phyloP scores from a whole-genome alignment of 805 yeast species.

The Zygosaccharomyces lentus region DNA sequence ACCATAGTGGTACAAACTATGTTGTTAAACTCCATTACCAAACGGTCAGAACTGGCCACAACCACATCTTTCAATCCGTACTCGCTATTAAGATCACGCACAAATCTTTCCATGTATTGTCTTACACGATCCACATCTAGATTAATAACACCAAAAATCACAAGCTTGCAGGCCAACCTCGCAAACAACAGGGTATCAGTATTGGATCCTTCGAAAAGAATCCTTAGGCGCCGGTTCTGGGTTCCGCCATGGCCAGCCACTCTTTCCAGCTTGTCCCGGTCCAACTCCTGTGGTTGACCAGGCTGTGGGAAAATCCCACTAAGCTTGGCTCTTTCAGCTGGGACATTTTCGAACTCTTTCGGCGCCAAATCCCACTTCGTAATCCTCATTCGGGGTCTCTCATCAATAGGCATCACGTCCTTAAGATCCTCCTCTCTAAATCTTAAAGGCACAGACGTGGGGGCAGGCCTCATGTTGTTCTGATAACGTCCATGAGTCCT shows the following conservation, averaged over 20 bases:
- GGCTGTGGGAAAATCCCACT: conserved; percentile 77
- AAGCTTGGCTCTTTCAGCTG: conserved; percentile 72
- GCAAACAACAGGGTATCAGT: conserved; percentile 27
- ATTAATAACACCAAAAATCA: conserved; percentile 29
- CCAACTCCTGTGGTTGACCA: conserved; percentile 46
- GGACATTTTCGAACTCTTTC: conserved; percentile 64
- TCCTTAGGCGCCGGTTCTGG: conserved; percentile 28
- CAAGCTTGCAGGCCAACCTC: conserved; percentile 26
- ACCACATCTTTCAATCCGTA: conserved; percentile 4
- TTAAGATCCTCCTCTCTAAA: conserved; percentile 30
- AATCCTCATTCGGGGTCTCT: conserved; percentile 43
- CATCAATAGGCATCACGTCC: conserved; percentile 45
- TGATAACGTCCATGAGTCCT: conserved; percentile 4
- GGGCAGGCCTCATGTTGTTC: not conserved
- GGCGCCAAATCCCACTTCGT: conserved; percentile 73
- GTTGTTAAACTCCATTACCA: conserved; percentile 18
- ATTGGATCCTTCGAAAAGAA: conserved; percentile 35
- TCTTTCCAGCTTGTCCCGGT: conserved; percentile 24
- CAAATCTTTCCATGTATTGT: conserved; percentile 8
- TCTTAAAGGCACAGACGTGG: not conserved
- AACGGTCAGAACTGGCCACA: conserved; percentile 1
- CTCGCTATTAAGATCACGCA: conserved; percentile 10
- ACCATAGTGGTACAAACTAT: conserved; percentile 22
- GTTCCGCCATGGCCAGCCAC: conserved; percentile 16
- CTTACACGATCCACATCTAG: conserved; percentile 16